Evolutionary conservation across 495 filamentous ascomycete genomes (phyloP).

Genomic region (Parathielavia appendiculata): DNA sequence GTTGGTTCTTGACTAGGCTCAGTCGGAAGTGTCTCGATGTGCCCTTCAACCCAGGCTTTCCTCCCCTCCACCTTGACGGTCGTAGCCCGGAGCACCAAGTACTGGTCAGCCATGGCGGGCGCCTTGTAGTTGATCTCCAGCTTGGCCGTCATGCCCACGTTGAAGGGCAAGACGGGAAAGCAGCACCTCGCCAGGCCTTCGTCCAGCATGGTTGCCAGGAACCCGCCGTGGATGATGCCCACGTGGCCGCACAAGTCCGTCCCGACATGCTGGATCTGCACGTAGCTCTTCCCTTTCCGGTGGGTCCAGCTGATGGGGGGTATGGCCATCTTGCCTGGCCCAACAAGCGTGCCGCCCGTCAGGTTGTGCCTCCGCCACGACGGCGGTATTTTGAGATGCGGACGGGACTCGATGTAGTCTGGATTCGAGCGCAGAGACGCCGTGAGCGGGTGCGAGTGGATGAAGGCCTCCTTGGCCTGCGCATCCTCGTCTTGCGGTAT

Average conservation of each 20-base stretch:
- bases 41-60: slow-evolving; percentile 93
- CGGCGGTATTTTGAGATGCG: slow-evolving; percentile 78
- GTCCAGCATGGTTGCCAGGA: slow-evolving; percentile 87
- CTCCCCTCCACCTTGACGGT: slow-evolving; percentile 87
- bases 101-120: slow-evolving; percentile 71
- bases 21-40: slow-evolving; percentile 71
- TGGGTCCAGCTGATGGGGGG: slow-evolving; percentile 76
- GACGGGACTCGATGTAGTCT: slow-evolving; percentile 69
- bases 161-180: slow-evolving; percentile 83
- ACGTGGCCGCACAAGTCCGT: slow-evolving; percentile 81
- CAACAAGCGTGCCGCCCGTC: slow-evolving; percentile 74
- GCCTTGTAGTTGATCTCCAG: slow-evolving; percentile 83
- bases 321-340: slow-evolving; percentile 70
- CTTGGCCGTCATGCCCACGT: slow-evolving; percentile 85
- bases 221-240: slow-evolving; percentile 85
- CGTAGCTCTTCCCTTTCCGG: slow-evolving; percentile 61
- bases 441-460: slow-evolving; percentile 70
- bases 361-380: slow-evolving; percentile 64
- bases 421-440: slow-evolving; percentile 59
- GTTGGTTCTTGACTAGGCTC: slow-evolving; percentile 35
- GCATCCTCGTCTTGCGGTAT: slow-evolving; percentile 55
- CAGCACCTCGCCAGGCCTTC: slow-evolving; percentile 88
- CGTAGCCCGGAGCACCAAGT: slow-evolving; percentile 71
- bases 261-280: slow-evolving; percentile 76
- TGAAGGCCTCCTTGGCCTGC: slow-evolving; percentile 61